Conservation (phyloP, 768 basidiomycete genomes). For the Lactifluus piperatus region DNA sequence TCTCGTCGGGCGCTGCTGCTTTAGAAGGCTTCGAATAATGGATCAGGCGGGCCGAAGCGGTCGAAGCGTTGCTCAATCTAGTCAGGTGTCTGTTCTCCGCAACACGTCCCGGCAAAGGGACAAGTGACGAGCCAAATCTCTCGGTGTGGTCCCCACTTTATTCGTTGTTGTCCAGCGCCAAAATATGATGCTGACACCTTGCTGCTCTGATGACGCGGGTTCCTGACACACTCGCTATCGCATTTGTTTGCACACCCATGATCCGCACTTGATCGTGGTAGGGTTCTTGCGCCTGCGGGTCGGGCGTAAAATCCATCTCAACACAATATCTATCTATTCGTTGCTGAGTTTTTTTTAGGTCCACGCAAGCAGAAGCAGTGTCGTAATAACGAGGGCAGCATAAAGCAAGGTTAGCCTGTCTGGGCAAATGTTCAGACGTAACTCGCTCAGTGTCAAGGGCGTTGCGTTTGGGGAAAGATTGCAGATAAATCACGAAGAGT, state of each 20-base stretch:
- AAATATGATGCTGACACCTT: too few relatives aligned
- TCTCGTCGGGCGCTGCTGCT: background rate
- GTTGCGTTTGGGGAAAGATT: background rate
- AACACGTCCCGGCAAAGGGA: too few relatives aligned
- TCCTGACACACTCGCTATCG: background rate
- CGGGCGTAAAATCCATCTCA: conserved; percentile 6
- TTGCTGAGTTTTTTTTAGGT: background rate
- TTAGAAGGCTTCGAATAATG: background rate
- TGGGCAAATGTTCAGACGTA: background rate
- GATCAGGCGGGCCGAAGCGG: background rate
- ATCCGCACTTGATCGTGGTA: background rate
- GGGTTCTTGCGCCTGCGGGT: background rate
- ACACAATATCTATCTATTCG: conserved; percentile 5
- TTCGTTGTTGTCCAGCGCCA: too few relatives aligned
- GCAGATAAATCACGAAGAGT: background rate
- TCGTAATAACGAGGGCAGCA: background rate
- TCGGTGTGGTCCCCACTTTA: too few relatives aligned
- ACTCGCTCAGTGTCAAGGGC: background rate
- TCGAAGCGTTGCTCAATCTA: background rate
- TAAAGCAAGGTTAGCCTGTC: background rate
- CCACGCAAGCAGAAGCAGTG: background rate
- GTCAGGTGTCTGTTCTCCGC: background rate
- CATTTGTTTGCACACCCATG: background rate
- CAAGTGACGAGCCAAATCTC: background rate
- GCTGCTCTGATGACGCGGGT: too few relatives aligned